These are phyloP conservation scores for Phlegmacium glaucopus DNA, from an alignment of 768 basidiomycete species.

Conservation along the genomic window DNA sequence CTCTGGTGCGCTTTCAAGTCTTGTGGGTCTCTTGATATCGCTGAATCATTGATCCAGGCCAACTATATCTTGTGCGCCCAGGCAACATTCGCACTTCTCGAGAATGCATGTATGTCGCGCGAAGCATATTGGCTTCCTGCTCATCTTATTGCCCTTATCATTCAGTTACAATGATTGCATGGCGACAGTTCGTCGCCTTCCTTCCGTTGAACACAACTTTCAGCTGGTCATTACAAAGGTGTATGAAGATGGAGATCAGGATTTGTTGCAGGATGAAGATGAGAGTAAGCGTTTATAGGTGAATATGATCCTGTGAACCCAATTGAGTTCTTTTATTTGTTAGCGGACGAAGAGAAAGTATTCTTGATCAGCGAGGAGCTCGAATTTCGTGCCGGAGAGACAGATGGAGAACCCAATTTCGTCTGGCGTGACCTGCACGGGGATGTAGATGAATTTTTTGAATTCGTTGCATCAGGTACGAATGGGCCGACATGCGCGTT, in stretches of 20 bases:
- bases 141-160: neutral
- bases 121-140: neutral
- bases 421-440: conserved; percentile 91
- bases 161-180: conserved; percentile 92
- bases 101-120: conserved; percentile 86
- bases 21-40: neutral
- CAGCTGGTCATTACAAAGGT: conserved; percentile 96
- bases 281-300: conserved; percentile 53
- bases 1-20: conserved; percentile 41
- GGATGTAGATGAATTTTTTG: conserved; percentile 90
- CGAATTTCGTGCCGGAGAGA: conserved; percentile 74
- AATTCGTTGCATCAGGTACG: conserved; percentile 79
- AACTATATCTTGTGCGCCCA: conserved; percentile 87
- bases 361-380: conserved; percentile 92
- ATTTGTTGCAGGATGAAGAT: conserved; percentile 91
- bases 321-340: neutral
- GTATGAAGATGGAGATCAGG: conserved; percentile 96
- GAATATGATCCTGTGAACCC: neutral
- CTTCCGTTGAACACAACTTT: conserved; percentile 72
- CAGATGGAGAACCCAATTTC: conserved; percentile 76
- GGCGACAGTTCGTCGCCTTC: conserved; percentile 85
- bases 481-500: conserved; percentile 82
- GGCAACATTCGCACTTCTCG: conserved; percentile 88
- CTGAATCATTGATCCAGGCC: conserved; percentile 36
- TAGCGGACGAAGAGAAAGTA: conserved; percentile 91